Conservation (phyloP, 108 stramenopile genomes). For the Nitzschia sp. region DNA sequence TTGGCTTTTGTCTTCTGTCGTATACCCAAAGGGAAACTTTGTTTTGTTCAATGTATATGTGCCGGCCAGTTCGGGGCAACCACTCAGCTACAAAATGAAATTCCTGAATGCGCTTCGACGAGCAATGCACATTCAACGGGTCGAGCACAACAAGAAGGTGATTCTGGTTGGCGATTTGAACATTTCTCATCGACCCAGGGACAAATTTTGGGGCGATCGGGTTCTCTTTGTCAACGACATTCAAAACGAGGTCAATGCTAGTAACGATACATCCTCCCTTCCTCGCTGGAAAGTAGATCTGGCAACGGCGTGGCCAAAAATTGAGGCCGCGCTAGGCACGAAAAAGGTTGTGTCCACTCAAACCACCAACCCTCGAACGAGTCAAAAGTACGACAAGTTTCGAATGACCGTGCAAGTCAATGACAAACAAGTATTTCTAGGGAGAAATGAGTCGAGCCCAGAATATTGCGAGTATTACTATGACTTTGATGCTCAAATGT, state of each 20-base stretch:
- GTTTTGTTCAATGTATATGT: constrained; percentile 92
- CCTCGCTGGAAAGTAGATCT: constrained; percentile 74
- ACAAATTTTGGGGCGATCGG: constrained; percentile 69
- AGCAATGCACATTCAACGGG: constrained; percentile 68
- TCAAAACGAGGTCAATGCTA: constrained; percentile 25
- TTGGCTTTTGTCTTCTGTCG: too few species aligned
- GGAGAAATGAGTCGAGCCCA: constrained; percentile 52
- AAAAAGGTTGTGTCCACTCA: constrained; percentile 55
- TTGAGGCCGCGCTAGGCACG: constrained; percentile 48
- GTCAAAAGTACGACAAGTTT: constrained; percentile 68
- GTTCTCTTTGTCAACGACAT: constrained; percentile 61
- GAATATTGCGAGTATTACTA: constrained; percentile 61
- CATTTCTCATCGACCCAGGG: constrained; percentile 56
- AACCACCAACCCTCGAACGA: constrained; percentile 76
- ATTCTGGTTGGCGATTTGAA: constrained; percentile 91
- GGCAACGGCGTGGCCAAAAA: constrained; percentile 57
- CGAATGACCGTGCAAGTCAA: constrained; percentile 63
- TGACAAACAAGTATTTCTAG: constrained; percentile 55
- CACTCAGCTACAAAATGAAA: constrained; percentile 69
- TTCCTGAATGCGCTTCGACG: constrained; percentile 78
- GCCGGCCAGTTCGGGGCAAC: constrained; percentile 66
- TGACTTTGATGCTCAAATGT: constrained; percentile 43
- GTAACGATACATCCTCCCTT: constrained; percentile 6
- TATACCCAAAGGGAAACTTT: too few species aligned
- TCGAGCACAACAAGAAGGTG: constrained; percentile 52